These are phyloP conservation scores for Cyberlindnera galapagoensis DNA, from an alignment of 805 yeast genomes.

Conservation along the genomic window DNA sequence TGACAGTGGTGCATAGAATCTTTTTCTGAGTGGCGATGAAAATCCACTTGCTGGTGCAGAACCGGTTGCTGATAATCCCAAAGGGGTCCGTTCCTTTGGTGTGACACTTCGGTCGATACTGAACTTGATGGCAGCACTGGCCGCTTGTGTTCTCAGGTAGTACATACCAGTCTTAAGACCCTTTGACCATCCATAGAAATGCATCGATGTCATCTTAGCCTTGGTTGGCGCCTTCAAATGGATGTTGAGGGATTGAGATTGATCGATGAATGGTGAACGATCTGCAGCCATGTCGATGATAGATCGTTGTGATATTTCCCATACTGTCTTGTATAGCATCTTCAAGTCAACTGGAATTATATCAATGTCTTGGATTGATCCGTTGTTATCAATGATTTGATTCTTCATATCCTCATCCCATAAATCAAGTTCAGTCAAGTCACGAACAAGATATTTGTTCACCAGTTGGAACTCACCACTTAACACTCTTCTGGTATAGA, in stretches of 20 bases:
- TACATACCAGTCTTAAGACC: constrained; percentile 97
- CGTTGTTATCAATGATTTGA: constrained; percentile 66
- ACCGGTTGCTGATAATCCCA: too few relatives aligned
- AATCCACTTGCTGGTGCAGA: too few relatives aligned
- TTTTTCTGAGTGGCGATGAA: too few relatives aligned
- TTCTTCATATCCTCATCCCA: constrained; percentile 82
- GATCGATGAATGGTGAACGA: constrained; percentile 79
- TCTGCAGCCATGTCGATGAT: constrained; percentile 84
- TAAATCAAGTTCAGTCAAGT: constrained; percentile 71
- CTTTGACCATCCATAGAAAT: constrained; percentile 95
- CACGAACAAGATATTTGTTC: constrained; percentile 78
- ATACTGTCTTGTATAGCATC: constrained; percentile 83
- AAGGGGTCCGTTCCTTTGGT: too few relatives aligned
- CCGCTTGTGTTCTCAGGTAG: constrained; percentile 93
- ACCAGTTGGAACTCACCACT: constrained; percentile 95
- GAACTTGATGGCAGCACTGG: constrained; percentile 92
- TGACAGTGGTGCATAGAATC: too few relatives aligned
- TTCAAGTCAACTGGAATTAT: constrained; percentile 71
- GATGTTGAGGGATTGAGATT: constrained; percentile 87
- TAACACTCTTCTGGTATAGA: constrained; percentile 82
- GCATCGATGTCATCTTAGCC: constrained; percentile 95
- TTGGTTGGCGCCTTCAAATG: constrained; percentile 82
- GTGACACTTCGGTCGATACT: constrained; percentile 37
- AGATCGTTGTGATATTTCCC: constrained; percentile 89
- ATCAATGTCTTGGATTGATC: constrained; percentile 76